These are phyloP conservation scores for Daldinia vernicosa DNA, from an alignment of 495 filamentous ascomycete genomes.

Conservation along the genomic window DNA sequence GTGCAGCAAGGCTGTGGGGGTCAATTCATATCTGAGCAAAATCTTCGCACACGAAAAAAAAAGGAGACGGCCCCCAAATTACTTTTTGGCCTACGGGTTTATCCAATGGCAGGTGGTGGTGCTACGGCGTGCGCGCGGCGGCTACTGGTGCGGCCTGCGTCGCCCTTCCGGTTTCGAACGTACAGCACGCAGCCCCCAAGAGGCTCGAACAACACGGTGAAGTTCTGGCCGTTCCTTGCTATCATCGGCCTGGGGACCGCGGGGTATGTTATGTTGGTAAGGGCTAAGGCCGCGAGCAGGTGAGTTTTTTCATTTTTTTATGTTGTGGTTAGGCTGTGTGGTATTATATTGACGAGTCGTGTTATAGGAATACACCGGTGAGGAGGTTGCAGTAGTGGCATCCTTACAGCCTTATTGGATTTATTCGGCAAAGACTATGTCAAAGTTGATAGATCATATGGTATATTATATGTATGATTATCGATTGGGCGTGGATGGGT, in stretches of 20 bases:
- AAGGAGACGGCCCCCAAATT: slow-evolving; percentile 24
- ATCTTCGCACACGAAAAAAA: background rate
- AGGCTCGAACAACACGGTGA: slow-evolving; percentile 48
- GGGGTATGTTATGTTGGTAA: slow-evolving; percentile 57
- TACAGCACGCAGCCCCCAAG: slow-evolving; percentile 49
- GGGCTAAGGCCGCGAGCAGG: slow-evolving; percentile 46
- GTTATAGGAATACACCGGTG: slow-evolving; percentile 19
- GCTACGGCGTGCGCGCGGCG: slow-evolving; percentile 8
- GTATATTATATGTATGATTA: slow-evolving; percentile 4
- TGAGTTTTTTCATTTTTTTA: slow-evolving; percentile 23
- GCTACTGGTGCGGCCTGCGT: slow-evolving; percentile 21
- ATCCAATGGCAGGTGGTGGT: slow-evolving; percentile 26
- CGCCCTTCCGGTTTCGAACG: slow-evolving; percentile 32
- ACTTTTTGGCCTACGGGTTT: background rate
- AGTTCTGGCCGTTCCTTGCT: slow-evolving; percentile 61
- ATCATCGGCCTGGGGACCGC: slow-evolving; percentile 58
- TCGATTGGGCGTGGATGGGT: background rate
- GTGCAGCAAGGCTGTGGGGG: background rate
- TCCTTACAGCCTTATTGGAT: background rate
- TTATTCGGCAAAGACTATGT: background rate
- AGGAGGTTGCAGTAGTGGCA: slow-evolving; percentile 16
- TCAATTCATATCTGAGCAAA: background rate
- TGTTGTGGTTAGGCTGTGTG: no score
- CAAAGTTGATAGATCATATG: slow-evolving; percentile 12
- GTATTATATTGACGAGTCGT: slow-evolving; percentile 10